These are phyloP conservation scores for Hymenoscyphus fructigenus DNA, from an alignment of 2,329 filamentous ascomycete genomes.

Conservation along the genomic window DNA sequence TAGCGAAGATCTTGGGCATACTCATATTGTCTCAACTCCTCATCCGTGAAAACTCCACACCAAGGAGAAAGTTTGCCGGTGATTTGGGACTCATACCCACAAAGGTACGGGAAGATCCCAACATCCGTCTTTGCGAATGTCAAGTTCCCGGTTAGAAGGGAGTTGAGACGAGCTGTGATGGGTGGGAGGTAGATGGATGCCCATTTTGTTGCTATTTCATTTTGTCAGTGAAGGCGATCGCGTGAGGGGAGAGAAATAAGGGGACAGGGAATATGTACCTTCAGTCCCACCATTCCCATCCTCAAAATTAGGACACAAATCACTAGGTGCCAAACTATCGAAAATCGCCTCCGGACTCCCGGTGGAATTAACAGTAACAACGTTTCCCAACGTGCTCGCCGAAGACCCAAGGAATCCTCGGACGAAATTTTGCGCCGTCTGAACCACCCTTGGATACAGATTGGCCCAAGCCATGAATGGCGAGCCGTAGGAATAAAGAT, in stretches of 20 bases:
- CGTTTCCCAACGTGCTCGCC: constrained; percentile 51
- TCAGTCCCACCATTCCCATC: constrained; percentile 52
- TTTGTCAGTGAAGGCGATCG: constrained; percentile 5
- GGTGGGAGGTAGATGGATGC: constrained; percentile 52
- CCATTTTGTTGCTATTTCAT: constrained; percentile 44
- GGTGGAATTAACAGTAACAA: constrained; percentile 58
- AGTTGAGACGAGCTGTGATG: constrained; percentile 53
- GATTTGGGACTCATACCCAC: constrained; percentile 69
- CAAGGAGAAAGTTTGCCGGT: constrained; percentile 60
- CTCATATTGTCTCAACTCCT: constrained; percentile 63
- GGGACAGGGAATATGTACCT: constrained; percentile 13
- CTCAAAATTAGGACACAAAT: constrained; percentile 59
- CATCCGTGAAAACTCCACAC: constrained; percentile 60
- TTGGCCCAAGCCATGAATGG: constrained; percentile 64
- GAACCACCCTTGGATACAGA: constrained; percentile 61
- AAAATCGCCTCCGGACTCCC: constrained; percentile 52
- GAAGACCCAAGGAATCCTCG: constrained; percentile 60
- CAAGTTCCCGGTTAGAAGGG: constrained; percentile 53
- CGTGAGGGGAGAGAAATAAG: neutral
- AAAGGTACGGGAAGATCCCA: constrained; percentile 64
- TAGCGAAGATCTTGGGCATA: constrained; percentile 69
- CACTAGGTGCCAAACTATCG: constrained; percentile 63
- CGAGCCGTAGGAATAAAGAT: constrained; percentile 46
- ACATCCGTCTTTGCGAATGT: constrained; percentile 54
- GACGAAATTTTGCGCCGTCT: constrained; percentile 61